Percentiles rank a stretch among this genome's conserved stretches.
Evolutionary conservation across 805 yeast species (phyloP).

Genomic region (Lipomyces starkeyi): DNA sequence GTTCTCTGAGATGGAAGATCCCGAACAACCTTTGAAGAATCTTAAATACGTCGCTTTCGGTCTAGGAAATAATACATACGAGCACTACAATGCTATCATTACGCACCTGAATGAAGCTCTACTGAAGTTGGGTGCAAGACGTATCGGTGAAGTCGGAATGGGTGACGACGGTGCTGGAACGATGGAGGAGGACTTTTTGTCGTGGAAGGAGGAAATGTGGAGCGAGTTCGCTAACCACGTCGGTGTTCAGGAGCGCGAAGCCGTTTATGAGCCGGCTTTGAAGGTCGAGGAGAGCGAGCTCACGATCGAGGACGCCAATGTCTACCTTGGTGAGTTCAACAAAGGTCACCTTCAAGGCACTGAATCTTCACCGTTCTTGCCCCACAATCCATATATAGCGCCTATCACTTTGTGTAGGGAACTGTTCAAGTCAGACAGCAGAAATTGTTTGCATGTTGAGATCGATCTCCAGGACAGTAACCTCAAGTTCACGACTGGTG

Average conservation of each 20-base stretch:
- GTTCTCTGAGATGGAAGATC: conserved; percentile 49
- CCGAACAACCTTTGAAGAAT: conserved; percentile 52
- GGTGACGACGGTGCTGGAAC: conserved; percentile 97
- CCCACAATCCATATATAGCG: conserved; percentile 82
- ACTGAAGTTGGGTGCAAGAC: conserved; percentile 68
- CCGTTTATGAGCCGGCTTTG: conserved; percentile 74
- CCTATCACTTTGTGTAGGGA: conserved; percentile 66
- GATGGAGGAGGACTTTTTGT: conserved; percentile 90
- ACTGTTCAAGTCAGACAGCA: conserved; percentile 62
- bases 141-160: conserved; percentile 78
- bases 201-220: conserved; percentile 86
- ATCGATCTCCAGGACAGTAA: conserved; percentile 78
- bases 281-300: conserved; percentile 41
- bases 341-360: conserved; percentile 54
- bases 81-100: conserved; percentile 83
- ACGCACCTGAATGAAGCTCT: conserved; percentile 59
- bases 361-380: conserved; percentile 67
- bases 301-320: conserved; percentile 51
- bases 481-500: conserved; percentile 90
- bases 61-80: conserved; percentile 93
- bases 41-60: conserved; percentile 82
- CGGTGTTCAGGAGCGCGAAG: conserved; percentile 78
- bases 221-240: conserved; percentile 67
- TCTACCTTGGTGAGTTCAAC: conserved; percentile 84
- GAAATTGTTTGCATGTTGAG: conserved; percentile 91